phyloP scores from a whole-genome alignment of 345 rosid species.

The Kandelia obovata region DNA sequence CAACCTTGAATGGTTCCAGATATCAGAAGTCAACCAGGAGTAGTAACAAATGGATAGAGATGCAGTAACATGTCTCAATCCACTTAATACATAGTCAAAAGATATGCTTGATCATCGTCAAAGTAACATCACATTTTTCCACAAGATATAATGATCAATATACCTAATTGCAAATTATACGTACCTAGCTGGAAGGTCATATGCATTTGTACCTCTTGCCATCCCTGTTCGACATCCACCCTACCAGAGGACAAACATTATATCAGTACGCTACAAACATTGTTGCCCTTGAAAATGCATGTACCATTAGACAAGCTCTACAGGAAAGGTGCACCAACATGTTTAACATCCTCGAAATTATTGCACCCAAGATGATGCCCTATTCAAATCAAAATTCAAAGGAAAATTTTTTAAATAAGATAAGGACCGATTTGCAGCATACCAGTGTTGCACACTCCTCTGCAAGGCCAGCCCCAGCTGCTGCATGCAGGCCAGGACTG shows the following conservation, averaged over 20 bases:
- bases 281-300: constrained; percentile 9
- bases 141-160: neutral
- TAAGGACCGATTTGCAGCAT: constrained; percentile 13
- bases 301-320: neutral
- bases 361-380: neutral
- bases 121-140: neutral
- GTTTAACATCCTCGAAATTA: neutral
- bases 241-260: constrained; percentile 41
- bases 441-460: constrained; percentile 93
- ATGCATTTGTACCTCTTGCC: constrained; percentile 92
- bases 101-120: neutral
- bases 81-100: neutral
- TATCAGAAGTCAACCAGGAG: neutral
- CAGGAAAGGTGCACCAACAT: neutral
- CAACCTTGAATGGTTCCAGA: neutral
- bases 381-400: neutral
- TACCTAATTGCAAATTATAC: constrained; percentile 10
- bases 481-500: constrained; percentile 88
- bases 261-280: constrained; percentile 8
- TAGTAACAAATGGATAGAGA: neutral
- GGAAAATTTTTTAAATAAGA: constrained; percentile 8
- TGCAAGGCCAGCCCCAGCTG: constrained; percentile 96
- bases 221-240: constrained; percentile 98
- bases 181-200: constrained; percentile 96
- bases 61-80: neutral